Conservation (phyloP, 2,329 filamentous ascomycete genomes). For the Pestalotiopsis sp. region DNA sequence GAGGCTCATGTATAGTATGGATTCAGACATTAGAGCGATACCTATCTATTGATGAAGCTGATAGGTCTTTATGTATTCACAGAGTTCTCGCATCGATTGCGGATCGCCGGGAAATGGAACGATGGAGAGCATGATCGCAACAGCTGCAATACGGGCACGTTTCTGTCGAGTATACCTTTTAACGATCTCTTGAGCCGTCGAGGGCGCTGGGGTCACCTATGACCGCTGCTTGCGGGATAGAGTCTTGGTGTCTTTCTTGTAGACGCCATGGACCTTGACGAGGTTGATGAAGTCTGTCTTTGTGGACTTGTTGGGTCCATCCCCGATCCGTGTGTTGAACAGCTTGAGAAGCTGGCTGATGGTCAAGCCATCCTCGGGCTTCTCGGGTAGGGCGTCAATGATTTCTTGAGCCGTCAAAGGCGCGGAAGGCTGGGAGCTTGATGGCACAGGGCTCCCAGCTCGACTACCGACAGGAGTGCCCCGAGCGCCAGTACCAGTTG, state of each 20-base stretch:
- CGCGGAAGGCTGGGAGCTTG: constrained; percentile 33
- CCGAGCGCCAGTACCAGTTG: constrained; percentile 40
- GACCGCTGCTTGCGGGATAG: constrained; percentile 41
- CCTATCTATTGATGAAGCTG: background rate
- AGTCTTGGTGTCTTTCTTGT: constrained; percentile 59
- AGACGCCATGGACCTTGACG: constrained; percentile 58
- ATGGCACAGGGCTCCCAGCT: constrained; percentile 61
- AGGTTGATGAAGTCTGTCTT: constrained; percentile 61
- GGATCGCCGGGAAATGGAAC: too few relatives aligned
- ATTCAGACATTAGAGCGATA: background rate
- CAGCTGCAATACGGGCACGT: too few relatives aligned
- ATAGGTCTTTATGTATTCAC: background rate
- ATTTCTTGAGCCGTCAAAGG: constrained; percentile 56
- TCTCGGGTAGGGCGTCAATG: constrained; percentile 52
- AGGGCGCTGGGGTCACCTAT: constrained; percentile 29
- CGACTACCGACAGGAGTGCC: constrained; percentile 63
- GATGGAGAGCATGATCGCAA: too few relatives aligned
- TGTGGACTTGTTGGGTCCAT: constrained; percentile 53
- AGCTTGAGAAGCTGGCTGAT: constrained; percentile 56
- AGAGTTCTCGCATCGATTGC: too few relatives aligned
- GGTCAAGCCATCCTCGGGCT: constrained; percentile 52
- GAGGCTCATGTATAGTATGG: background rate
- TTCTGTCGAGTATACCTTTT: background rate
- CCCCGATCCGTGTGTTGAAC: constrained; percentile 57
- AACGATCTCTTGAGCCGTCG: constrained; percentile 57